These are phyloP conservation scores for Venturia effusa DNA, from an alignment of 2,329 filamentous ascomycete genomes.

Conservation along the genomic window DNA sequence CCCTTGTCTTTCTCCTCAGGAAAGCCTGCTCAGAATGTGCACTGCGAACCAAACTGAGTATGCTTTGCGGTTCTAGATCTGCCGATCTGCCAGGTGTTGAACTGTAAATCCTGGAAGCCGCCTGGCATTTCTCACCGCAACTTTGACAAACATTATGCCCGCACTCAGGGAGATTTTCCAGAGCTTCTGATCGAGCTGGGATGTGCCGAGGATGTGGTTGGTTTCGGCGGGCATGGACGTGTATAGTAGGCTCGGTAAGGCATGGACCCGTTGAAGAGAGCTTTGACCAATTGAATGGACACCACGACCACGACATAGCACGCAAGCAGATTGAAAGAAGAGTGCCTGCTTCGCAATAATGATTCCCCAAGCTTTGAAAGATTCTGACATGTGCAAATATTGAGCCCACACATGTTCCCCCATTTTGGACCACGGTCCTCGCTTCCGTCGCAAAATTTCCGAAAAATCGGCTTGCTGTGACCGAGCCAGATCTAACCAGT, in stretches of 20 bases:
- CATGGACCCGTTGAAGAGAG: not conserved
- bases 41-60: not conserved
- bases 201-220: not conserved
- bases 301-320: not conserved
- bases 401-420: not conserved
- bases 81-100: not conserved
- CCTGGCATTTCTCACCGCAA: not conserved
- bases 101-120: not conserved
- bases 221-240: not conserved
- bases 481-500: not conserved
- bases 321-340: not conserved
- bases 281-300: not conserved
- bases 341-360: not conserved
- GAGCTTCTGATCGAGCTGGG: not conserved
- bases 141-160: not conserved
- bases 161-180: not conserved
- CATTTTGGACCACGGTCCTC: not conserved
- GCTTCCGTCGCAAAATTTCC: not conserved
- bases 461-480: not conserved
- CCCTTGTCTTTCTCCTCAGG: not conserved
- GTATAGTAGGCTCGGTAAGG: not conserved
- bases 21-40: not conserved
- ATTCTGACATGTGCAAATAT: not conserved
- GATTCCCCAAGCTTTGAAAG: not conserved
- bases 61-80: not conserved